Conservation (phyloP, 345 rosid species). For the Melastoma malabathricum region DNA sequence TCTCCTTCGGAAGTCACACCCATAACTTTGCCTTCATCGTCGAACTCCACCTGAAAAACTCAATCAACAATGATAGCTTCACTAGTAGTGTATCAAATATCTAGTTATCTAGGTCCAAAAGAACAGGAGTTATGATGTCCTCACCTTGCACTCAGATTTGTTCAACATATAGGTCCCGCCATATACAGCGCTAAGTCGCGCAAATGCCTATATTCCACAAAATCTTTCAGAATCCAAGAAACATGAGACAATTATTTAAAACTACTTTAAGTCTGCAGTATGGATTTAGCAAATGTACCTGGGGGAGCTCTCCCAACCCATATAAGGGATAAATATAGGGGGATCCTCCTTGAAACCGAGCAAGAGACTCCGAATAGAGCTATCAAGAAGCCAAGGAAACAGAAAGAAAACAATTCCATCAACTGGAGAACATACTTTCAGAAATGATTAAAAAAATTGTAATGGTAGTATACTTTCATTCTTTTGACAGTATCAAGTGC, state of each 20-base stretch:
- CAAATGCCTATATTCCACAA: constrained; percentile 50
- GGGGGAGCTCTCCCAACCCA: constrained; percentile 94
- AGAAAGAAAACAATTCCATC: background rate
- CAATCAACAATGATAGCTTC: background rate
- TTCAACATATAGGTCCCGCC: constrained; percentile 97
- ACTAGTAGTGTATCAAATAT: background rate
- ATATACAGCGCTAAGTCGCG: constrained; percentile 94
- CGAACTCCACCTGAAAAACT: constrained; percentile 60
- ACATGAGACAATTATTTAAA: background rate
- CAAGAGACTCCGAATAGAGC: constrained; percentile 82
- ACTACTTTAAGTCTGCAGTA: no score
- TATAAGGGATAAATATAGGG: constrained; percentile 89
- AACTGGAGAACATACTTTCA: background rate
- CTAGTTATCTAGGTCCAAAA: no score
- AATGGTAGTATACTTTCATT: constrained; percentile 54
- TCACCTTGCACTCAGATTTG: constrained; percentile 90
- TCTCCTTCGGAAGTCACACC: constrained; percentile 98
- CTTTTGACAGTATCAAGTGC: constrained; percentile 83
- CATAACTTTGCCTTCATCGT: constrained; percentile 63
- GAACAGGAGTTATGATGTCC: background rate
- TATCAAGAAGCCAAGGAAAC: constrained; percentile 12
- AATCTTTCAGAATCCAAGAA: background rate
- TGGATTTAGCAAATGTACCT: constrained; percentile 26
- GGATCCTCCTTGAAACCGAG: constrained; percentile 93
- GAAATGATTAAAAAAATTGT: background rate